Base-by-base conservation (phyloP, 2,329 filamentous ascomycete genomes). In the Diaporthe vaccinii region DNA sequence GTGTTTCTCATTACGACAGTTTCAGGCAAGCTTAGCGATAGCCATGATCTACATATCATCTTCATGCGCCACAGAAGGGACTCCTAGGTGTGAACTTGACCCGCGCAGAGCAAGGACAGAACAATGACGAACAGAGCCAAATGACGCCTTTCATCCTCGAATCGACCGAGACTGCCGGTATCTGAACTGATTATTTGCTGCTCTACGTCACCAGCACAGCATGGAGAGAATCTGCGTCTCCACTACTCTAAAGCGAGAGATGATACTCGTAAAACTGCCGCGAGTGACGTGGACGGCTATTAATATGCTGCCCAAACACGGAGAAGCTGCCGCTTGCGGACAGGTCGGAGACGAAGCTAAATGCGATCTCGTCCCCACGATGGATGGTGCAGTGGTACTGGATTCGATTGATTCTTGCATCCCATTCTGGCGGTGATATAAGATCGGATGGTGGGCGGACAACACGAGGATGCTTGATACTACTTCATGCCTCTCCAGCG, bases 251-350 rank as follows among this genome's bases (percentile, higher is more conserved):
- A 65, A 31, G 39, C 17, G 39, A 36, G 20, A 46, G 17, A 31
- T 68, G 65, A 53, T 20, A 39, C 46, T 28, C n/a, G 46, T 39
- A 41, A 51, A 39, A 39, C 31, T 28, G 46, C 49, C n/a, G 46
- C 9, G 14, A 65, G 15, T 68, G 65, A 68, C 65, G 65, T 51
- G 65, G 46, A 53, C 25, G 62, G 6, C 62, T 68, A 68, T 68
- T 67, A 67, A 67, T 67, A 67, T 49, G 61, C 41, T n/a, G 41
- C 28, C 20, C 25, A 46, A 49, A 67, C 61, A 49, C 61, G 44
- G 62, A 51, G 62, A 2, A 36, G 4, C 9, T 67, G 41, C 62
- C 44, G 28, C 9, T 36, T 67, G 6, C 28, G 44, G 62, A 51
- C 20, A 36, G 41, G 28, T n/a, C 44, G n/a, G 28, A 25, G 44